These are phyloP conservation scores for Kingdonia uniflora DNA, from an alignment of 164 flowering plant genomes.

Conservation along the genomic window DNA sequence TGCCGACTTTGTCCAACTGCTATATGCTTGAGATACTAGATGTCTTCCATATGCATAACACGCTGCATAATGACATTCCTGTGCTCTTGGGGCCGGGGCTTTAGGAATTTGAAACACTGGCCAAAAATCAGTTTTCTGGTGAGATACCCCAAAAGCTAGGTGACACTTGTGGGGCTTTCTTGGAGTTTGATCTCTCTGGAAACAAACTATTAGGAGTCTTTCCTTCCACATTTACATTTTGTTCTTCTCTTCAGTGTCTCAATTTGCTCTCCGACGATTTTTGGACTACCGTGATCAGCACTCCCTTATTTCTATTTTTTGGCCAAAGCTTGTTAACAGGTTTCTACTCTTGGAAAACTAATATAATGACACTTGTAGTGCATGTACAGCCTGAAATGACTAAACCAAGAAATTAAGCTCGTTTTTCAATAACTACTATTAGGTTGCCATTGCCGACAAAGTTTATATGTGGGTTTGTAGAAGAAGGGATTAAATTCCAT, in stretches of 20 bases:
- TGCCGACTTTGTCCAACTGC: slow-evolving; percentile 33
- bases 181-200: slow-evolving; percentile 53
- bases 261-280: slow-evolving; percentile 63
- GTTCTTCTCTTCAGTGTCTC: slow-evolving; percentile 40
- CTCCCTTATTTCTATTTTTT: too few species aligned
- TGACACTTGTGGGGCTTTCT: slow-evolving; percentile 31
- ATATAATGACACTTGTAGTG: too few species aligned
- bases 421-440: too few species aligned
- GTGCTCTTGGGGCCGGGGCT: slow-evolving; percentile 28
- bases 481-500: too few species aligned
- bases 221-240: slow-evolving; percentile 40
- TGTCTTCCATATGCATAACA: slow-evolving; percentile 43
- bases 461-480: too few species aligned
- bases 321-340: too few species aligned
- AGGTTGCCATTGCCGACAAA: too few species aligned
- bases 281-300: slow-evolving; percentile 36
- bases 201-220: slow-evolving; percentile 48
- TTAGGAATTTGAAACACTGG: slow-evolving; percentile 38
- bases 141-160: slow-evolving; percentile 52
- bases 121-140: slow-evolving; percentile 46
- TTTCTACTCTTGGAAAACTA: too few species aligned
- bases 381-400: too few species aligned
- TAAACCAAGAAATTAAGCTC: too few species aligned
- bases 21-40: slow-evolving; percentile 37
- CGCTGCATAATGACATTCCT: slow-evolving; percentile 31